Evolutionary conservation across 192 early-diverging fungal genomes (phyloP), one percentile per base, ranked within the genome.

Genomic region (Oehlia diaphana): DNA sequence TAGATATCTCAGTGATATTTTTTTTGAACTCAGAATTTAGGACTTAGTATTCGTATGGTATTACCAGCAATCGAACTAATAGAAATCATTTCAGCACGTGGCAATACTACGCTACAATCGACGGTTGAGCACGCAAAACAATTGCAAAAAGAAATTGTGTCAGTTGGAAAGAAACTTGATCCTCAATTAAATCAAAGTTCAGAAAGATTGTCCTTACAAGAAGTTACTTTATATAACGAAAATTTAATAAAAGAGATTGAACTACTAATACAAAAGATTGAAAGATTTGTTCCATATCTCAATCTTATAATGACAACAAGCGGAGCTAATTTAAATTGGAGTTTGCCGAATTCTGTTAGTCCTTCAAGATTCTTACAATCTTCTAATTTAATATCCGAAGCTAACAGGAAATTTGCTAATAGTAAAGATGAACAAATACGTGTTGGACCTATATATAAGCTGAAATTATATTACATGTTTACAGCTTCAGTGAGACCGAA

Each of bases 31-130:
- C 53, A 69, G 67, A 69, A 16, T 31, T 53, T 74, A 6, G 47
- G n/a, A 35, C 23, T 28, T 26, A 88, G 83, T 61, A 83, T 90
- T 47, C 83, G 84, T 9, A 86, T 91, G 13, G 84, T 91, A 14
- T 84, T 89, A 73, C 92, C 92, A n/a, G 88, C 92, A 35, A 91
- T 94, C 70, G 92, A 94, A 81, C 84, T 91, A 16, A 87, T 93
- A 53, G 90, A 90, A 47, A 86, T 90, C 14, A 87, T 89, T 50
- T 86, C 89, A 2, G 90, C 91, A 10, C 87, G 90, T 73, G 91
- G 91, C 0, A 89, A 93, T 76, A 87, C 84, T 9, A 84, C 89
- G 13, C 81, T 92, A 58, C 82, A 87, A 26, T 84, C 92, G 3
- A 89, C 89, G 0, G 80, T 90, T 31, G 87, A 87, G 33, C 86